Percentiles rank a stretch among this genome's conserved stretches.
These are phyloP conservation scores for Pseudonitzschia delicatissima DNA, from an alignment of 108 stramenopile genomes.

Conservation along the genomic window DNA sequence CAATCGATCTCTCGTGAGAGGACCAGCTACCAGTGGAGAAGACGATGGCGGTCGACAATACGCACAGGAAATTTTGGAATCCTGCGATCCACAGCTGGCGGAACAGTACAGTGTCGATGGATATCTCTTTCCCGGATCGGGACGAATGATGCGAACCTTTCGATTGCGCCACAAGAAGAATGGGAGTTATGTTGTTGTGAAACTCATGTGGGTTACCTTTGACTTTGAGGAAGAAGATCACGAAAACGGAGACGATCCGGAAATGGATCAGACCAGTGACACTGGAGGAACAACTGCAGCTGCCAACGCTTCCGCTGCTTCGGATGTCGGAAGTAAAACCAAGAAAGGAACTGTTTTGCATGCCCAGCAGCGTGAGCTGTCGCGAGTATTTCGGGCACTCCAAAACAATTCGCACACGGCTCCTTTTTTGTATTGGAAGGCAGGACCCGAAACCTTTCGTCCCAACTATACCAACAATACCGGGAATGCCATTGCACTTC, in stretches of 20 bases:
- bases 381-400: slow-evolving; percentile 29
- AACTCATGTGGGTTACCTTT: slow-evolving; percentile 28
- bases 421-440: slow-evolving; percentile 43
- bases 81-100: slow-evolving; percentile 8
- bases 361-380: slow-evolving; percentile 31
- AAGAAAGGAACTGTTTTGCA: neutral
- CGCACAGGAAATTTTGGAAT: slow-evolving; percentile 18
- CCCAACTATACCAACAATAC: neutral
- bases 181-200: slow-evolving; percentile 31
- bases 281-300: too few species aligned
- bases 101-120: slow-evolving; percentile 23
- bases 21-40: slow-evolving; percentile 22
- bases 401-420: slow-evolving; percentile 32
- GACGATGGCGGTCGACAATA: slow-evolving; percentile 13
- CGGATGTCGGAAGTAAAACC: neutral
- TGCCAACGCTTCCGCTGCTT: neutral
- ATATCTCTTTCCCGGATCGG: slow-evolving; percentile 56
- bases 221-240: slow-evolving; percentile 15
- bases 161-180: slow-evolving; percentile 50
- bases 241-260: neutral
- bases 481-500: slow-evolving; percentile 5
- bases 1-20: slow-evolving; percentile 1
- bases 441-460: slow-evolving; percentile 11
- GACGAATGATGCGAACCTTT: slow-evolving; percentile 82
- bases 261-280: neutral